phyloP scores from a whole-genome alignment of 2,329 filamentous ascomycete species.

The Botrytis fabae region DNA sequence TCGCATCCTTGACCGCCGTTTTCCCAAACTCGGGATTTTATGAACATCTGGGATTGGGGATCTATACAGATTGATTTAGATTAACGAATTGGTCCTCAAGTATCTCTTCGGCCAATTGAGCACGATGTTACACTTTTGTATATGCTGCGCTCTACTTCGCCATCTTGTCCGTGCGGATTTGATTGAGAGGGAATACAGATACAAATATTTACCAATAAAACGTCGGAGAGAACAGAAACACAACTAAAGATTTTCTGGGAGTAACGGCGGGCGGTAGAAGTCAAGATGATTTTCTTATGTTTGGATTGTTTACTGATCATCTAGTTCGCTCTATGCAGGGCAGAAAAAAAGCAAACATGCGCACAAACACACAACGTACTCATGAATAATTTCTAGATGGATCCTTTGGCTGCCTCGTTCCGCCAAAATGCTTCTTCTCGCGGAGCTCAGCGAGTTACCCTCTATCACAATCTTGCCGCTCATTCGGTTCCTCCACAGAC shows the following conservation, averaged over 20 bases:
- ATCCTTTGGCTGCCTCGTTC: neutral
- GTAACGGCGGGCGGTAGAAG: slow-evolving; percentile 8
- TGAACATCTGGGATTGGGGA: neutral
- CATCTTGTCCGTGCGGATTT: neutral
- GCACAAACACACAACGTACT: neutral
- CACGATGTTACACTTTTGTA: neutral
- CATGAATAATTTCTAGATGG: neutral
- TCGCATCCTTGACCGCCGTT: slow-evolving; percentile 8
- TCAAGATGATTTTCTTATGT: neutral
- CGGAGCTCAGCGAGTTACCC: neutral
- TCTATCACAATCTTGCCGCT: neutral
- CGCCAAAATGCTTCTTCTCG: neutral
- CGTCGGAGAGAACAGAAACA: neutral
- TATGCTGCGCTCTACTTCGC: neutral
- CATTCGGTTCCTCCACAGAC: neutral
- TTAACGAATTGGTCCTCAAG: neutral
- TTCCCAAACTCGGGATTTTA: slow-evolving; percentile 5
- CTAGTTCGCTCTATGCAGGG: slow-evolving; percentile 9
- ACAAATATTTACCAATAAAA: neutral
- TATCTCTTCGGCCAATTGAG: neutral
- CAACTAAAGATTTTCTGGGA: neutral
- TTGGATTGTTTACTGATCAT: neutral
- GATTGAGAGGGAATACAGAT: neutral
- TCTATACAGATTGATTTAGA: neutral
- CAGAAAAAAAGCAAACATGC: neutral